Base-by-base conservation (phyloP, 192 early-diverging fungal genomes). In the Coemansia nantahalensis region DNA sequence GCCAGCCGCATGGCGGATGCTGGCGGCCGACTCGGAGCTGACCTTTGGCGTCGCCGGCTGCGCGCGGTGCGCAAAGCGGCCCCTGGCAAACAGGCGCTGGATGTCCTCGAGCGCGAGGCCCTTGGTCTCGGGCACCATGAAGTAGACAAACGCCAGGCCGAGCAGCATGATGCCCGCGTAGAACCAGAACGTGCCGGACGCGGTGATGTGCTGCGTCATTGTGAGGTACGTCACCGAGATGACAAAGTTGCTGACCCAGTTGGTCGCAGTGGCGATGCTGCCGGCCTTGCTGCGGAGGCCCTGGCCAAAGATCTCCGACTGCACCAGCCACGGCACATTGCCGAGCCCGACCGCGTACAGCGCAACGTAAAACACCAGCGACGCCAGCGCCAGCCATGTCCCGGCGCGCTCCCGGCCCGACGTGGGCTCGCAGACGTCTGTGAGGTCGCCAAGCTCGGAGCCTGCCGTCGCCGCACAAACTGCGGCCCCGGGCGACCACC, bases 141-240 rank as follows among this genome's bases (percentile, higher is more conserved):
- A 45, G 19, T 59, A 62, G 13, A 76, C 61, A 45, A 76, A 63
- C 15, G 48, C 30, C 32, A 76, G 36, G 0, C 65, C 65, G 18
- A 68, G 33, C 4, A 67, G 39, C 28, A 68, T 19, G 18, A 76
- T 64, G n/a, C 72, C 65, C 2, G 72, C 72, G n/a, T 68, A 76
- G 16, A 76, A 59, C 72, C 72, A 76, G 50, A 76, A 76, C 33
- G 72, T 76, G 23, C 65, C 72, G 16, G 72, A 76, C 1, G 72
- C 65, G 0, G 72, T 76, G 35, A 76, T 76, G 30, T 76, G 72
- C 60, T 60, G 55, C 0, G 72, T 68, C 72, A 76, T 68, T 23
- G 72, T 76, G 22, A 76, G 59, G 26, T 64, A 76, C 0, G 72
- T 76, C 34, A 76, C 61, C 17, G 72, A 76, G 36, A 76, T 45